A percentile compares a stretch with the other conserved stretches of the same genome.
phyloP scores from a whole-genome alignment of 257 asterid genomes.

The Phtheirospermum japonicum region DNA sequence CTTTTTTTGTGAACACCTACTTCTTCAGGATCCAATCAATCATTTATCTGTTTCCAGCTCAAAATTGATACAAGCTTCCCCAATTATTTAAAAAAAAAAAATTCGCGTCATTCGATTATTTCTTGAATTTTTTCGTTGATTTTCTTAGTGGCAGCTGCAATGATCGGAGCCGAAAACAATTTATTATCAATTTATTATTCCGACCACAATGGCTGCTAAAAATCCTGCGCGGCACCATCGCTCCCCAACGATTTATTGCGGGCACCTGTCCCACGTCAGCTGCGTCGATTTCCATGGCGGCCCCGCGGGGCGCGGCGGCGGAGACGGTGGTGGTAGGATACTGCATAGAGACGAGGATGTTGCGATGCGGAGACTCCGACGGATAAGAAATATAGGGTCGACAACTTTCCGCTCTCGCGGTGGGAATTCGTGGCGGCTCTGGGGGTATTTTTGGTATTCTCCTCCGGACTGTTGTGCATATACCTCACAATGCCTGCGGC shows the following conservation, averaged over 20 bases:
- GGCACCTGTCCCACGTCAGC: constrained; percentile 31
- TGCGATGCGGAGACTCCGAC: constrained; percentile 52
- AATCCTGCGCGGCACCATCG: constrained; percentile 45
- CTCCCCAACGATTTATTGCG: constrained; percentile 34
- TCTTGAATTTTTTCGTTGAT: too few species aligned
- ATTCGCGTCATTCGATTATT: too few species aligned
- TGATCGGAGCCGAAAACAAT: constrained; percentile 13
- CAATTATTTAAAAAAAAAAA: too few species aligned
- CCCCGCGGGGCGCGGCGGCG: constrained; percentile 59
- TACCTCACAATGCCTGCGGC: constrained; percentile 84
- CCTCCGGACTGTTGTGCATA: constrained; percentile 53
- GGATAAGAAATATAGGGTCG: constrained; percentile 56
- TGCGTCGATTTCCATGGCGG: constrained; percentile 49
- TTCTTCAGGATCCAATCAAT: constrained; percentile 9
- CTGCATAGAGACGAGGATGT: constrained; percentile 49
- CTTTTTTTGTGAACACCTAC: background rate
- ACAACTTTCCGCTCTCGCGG: constrained; percentile 52
- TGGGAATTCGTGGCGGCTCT: constrained; percentile 72
- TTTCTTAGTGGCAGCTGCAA: constrained; percentile 22
- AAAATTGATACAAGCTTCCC: constrained; percentile 18
- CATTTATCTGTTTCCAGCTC: constrained; percentile 16
- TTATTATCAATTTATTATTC: background rate
- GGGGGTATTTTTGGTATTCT: constrained; percentile 70
- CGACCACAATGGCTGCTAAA: constrained; percentile 35
- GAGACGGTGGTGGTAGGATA: constrained; percentile 47